Base-by-base conservation (phyloP, 192 early-diverging fungal genomes). In the Mortierella alpina region DNA sequence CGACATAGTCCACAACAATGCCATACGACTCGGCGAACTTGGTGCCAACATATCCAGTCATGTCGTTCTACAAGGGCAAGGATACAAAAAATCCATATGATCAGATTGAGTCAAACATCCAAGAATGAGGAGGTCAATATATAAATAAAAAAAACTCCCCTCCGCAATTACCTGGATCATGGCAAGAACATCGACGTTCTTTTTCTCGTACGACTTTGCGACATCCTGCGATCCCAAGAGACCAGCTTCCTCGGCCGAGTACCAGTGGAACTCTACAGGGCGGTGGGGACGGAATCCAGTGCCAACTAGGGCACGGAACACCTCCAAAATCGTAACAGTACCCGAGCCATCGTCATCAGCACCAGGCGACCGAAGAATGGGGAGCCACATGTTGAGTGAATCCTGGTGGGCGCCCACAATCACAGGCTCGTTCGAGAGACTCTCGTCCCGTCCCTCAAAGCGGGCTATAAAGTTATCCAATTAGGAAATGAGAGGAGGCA, bases 231-330 rank as follows among this genome's bases (percentile, higher is more conserved):
- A 94, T 15, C 97, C 96, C 64, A 97, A 86, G 15, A 99, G 86
- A 45, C 95, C 96, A 68, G 86, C 94, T 84, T 96, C 95, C 85
- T 98, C 94, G 63, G 87, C 96, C 58, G 93, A 90, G 77, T 97
- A 96, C 93, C 94, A 99, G 86, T 98, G 96, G 88, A 98, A 98
- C 75, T 98, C 96, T 46, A 99, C 93, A n/a, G 95, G 89, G 64
- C 90, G 78, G 9, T 84, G 59, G 17, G 95, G 96, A 22, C 82
- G 83, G 70, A 96, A 93, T 0, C 87, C 92, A 59, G 82, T 84
- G n/a, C 79, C 56, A 46, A 95, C 84, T 5, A 98, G 82, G 22
- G 89, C 85, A 39, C 94, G 88, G 86, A 96, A 92, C 11, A 94
- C 88, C 84, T 99, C 96, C 46, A 97, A 84, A 61, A 96, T 95